Conservation (phyloP, 306 rosid species). For the Glycine latifolia region DNA sequence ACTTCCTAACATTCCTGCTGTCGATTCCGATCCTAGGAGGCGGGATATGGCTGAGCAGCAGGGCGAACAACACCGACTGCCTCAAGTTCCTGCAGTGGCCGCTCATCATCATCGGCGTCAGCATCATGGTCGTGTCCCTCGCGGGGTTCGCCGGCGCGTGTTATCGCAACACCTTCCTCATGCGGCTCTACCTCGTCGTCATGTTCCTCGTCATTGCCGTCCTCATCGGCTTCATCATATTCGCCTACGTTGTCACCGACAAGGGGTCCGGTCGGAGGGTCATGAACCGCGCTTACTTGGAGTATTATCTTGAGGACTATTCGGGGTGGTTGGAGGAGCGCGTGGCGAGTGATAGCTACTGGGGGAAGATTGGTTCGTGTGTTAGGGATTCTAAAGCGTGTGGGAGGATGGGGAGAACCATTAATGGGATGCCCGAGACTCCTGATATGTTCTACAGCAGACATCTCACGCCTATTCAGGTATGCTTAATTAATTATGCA, state of each 20-base stretch:
- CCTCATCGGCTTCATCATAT: constrained; percentile 81
- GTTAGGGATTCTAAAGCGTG: constrained; percentile 76
- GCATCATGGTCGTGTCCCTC: constrained; percentile 74
- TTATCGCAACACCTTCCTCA: constrained; percentile 79
- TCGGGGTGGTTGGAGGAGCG: constrained; percentile 84
- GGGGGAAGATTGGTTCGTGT: constrained; percentile 81
- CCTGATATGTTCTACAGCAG: constrained; percentile 69
- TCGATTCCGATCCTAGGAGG: constrained; percentile 93
- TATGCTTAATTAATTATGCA: neutral
- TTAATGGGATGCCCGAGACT: constrained; percentile 66
- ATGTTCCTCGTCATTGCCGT: constrained; percentile 86
- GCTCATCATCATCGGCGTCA: constrained; percentile 67
- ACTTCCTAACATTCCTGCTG: constrained; percentile 85
- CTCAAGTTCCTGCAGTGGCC: constrained; percentile 98
- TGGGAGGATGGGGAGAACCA: constrained; percentile 40
- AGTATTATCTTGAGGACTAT: constrained; percentile 70
- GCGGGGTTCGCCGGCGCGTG: constrained; percentile 96
- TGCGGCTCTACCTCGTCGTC: constrained; percentile 73
- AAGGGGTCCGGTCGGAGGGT: constrained; percentile 74
- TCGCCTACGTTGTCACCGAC: constrained; percentile 87
- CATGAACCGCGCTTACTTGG: constrained; percentile 52
- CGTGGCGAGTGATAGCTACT: constrained; percentile 59
- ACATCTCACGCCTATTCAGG: constrained; percentile 75
- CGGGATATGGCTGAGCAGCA: constrained; percentile 90
- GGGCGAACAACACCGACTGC: constrained; percentile 95